Percentiles rank a stretch among this genome's conserved stretches.
These are phyloP conservation scores for Alternaria conjuncta DNA, from an alignment of 2,329 filamentous ascomycete genomes.

Conservation along the genomic window DNA sequence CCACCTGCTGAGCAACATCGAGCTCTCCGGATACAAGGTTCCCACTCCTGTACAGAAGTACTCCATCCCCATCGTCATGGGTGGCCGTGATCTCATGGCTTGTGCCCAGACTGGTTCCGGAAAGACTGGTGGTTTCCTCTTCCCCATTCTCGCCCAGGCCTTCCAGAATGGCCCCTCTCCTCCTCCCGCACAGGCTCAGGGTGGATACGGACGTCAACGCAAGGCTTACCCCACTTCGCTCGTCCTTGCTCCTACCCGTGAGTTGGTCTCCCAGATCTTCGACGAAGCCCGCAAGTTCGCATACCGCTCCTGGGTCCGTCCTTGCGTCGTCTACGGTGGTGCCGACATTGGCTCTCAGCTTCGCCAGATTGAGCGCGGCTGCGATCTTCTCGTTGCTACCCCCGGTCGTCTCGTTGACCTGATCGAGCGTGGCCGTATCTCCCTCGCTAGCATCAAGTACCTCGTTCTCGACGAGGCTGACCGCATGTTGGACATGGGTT, in stretches of 20 bases:
- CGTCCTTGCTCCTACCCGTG: constrained; percentile 95
- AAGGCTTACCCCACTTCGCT: constrained; percentile 97
- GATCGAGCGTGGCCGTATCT: constrained; percentile 98
- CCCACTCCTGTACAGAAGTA: constrained; percentile 99
- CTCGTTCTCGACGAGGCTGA: constrained; percentile 98
- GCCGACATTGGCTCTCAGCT: constrained; percentile 98
- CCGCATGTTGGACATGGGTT: constrained; percentile 99
- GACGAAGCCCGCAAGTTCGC: constrained; percentile 98
- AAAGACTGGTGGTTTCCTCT: constrained; percentile 99
- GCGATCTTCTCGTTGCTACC: constrained; percentile 95
- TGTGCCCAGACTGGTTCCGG: constrained; percentile 99
- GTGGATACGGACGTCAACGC: constrained; percentile 80
- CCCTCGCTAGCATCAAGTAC: constrained; percentile 98
- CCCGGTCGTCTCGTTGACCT: constrained; percentile 96
- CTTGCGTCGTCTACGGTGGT: constrained; percentile 98
- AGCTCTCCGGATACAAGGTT: constrained; percentile 90
- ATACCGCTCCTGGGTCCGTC: constrained; percentile 98
- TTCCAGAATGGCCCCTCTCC: constrained; percentile 86
- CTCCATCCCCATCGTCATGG: constrained; percentile 98
- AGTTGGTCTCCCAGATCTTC: constrained; percentile 98
- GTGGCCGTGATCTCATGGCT: constrained; percentile 97
- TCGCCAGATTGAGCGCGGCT: constrained; percentile 96
- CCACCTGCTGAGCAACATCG: constrained; percentile 91
- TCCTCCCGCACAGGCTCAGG: constrained; percentile 67
- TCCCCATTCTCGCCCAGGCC: constrained; percentile 97